phyloP scores from a whole-genome alignment of 139 green algal species.

The Nannochloris sp. region DNA sequence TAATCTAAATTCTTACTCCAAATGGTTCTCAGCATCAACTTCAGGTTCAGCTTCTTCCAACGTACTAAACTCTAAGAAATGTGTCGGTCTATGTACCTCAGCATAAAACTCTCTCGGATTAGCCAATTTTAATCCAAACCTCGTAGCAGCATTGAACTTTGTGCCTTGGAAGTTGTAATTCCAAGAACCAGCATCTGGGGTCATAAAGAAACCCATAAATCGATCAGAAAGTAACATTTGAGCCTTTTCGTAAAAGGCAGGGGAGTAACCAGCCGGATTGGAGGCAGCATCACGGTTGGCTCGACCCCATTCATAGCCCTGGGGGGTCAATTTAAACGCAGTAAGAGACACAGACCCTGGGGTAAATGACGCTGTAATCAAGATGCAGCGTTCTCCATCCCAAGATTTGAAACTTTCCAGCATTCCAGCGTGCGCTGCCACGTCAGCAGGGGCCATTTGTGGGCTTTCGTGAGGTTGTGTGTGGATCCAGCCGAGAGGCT shows the following conservation, averaged over 20 bases:
- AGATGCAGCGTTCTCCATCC: conserved; percentile 94
- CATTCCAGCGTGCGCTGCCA: conserved; percentile 88
- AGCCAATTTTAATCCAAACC: conserved; percentile 79
- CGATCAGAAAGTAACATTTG: conserved; percentile 97
- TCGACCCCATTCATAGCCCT: conserved; percentile 84
- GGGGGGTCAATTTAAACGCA: conserved; percentile 95
- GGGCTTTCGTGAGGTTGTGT: conserved; percentile 95
- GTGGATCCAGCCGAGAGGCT: conserved; percentile 98
- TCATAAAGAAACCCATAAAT: conserved; percentile 99
- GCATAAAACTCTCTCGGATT: conserved; percentile 95
- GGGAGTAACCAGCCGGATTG: conserved; percentile 84
- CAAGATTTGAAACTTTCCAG: conserved; percentile 88
- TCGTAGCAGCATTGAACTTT: conserved; percentile 59
- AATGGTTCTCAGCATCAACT: conserved; percentile 88
- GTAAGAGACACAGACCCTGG: conserved; percentile 90
- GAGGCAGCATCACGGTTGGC: conserved; percentile 76
- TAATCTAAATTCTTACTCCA: conserved; percentile 30
- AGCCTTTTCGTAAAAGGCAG: conserved; percentile 93
- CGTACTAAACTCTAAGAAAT: conserved; percentile 97
- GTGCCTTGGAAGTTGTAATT: conserved; percentile 99
- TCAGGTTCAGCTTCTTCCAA: conserved; percentile 81
- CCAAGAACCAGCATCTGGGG: conserved; percentile 84
- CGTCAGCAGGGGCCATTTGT: conserved; percentile 83
- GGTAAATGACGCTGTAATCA: conserved; percentile 93
- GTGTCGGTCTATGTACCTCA: conserved; percentile 80